Percentiles rank a stretch among this genome's conserved stretches.
These are phyloP conservation scores for Panicum miliaceum DNA, from an alignment of 176 grass and related monocot species.

Conservation along the genomic window DNA sequence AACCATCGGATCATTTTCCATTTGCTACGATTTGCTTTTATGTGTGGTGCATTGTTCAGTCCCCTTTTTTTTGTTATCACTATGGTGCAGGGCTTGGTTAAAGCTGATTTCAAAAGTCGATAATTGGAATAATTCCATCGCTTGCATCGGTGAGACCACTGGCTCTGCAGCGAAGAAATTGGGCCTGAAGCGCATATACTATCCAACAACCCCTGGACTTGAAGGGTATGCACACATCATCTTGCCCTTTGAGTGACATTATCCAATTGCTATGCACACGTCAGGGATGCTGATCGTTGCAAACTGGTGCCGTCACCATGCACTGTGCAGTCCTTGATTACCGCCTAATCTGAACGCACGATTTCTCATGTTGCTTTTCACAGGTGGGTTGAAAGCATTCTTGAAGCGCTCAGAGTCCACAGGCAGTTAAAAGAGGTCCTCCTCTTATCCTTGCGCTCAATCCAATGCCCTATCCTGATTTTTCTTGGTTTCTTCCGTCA, in stretches of 20 bases:
- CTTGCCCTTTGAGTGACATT: conserved; percentile 23
- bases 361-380: conserved; percentile 33
- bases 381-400: conserved; percentile 88
- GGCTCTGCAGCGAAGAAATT: conserved; percentile 70
- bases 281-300: conserved; percentile 10
- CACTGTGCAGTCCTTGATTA: too few relatives aligned
- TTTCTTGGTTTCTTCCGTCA: conserved; percentile 1
- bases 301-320: too few relatives aligned
- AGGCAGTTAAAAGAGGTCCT: conserved; percentile 56
- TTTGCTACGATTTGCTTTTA: background rate
- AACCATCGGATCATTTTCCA: too few relatives aligned
- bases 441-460: background rate
- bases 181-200: conserved; percentile 76
- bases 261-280: conserved; percentile 7
- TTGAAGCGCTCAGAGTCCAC: conserved; percentile 78
- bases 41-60: background rate
- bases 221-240: conserved; percentile 71
- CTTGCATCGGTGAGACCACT: conserved; percentile 95
- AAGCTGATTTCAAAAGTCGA: conserved; percentile 54
- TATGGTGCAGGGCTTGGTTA: conserved; percentile 69
- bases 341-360: background rate
- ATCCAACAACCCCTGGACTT: conserved; percentile 71
- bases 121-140: conserved; percentile 68
- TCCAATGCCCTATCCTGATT: background rate
- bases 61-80: background rate